These are phyloP conservation scores for Starmerella apicola DNA, from an alignment of 805 yeast genomes.

Conservation along the genomic window DNA sequence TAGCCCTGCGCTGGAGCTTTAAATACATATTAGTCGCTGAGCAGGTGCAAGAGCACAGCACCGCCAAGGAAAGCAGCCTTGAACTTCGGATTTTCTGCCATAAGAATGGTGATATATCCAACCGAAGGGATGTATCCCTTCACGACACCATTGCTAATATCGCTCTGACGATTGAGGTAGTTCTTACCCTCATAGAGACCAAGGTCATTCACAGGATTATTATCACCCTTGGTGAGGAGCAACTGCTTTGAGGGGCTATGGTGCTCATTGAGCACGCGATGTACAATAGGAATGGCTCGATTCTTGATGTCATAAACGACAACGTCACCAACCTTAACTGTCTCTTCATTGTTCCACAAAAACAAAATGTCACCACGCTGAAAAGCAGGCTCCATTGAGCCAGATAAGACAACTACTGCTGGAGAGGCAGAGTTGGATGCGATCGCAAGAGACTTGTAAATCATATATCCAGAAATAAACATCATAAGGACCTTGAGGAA, in stretches of 20 bases:
- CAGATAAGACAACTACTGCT: conserved; percentile 89
- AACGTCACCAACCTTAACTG: conserved; percentile 72
- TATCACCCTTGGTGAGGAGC: conserved; percentile 89
- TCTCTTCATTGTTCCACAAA: conserved; percentile 70
- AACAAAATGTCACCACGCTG: conserved; percentile 92
- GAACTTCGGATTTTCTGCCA: conserved; percentile 78
- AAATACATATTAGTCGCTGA: conserved; percentile 27
- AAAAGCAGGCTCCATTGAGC: conserved; percentile 99
- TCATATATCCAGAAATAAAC: conserved; percentile 76
- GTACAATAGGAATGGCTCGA: conserved; percentile 88
- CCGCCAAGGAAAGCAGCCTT: conserved; percentile 66
- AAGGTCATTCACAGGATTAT: conserved; percentile 83
- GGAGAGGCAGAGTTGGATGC: conserved; percentile 80
- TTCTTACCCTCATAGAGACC: conserved; percentile 67
- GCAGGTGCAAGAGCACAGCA: conserved; percentile 56
- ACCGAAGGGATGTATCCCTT: conserved; percentile 79
- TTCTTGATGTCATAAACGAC: conserved; percentile 81
- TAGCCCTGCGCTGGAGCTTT: too few species aligned
- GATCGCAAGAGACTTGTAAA: conserved; percentile 75
- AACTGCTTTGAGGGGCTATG: conserved; percentile 42
- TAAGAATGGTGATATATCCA: conserved; percentile 82
- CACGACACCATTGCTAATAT: conserved; percentile 74
- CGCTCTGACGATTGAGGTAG: conserved; percentile 64
- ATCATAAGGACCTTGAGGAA: conserved; percentile 63
- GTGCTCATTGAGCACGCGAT: conserved; percentile 83